A percentile compares a stretch with the other conserved stretches of the same genome.
Evolutionary conservation across 2,329 filamentous ascomycete genomes (phyloP).

Genomic region (Ceratocystiopsis minuta): DNA sequence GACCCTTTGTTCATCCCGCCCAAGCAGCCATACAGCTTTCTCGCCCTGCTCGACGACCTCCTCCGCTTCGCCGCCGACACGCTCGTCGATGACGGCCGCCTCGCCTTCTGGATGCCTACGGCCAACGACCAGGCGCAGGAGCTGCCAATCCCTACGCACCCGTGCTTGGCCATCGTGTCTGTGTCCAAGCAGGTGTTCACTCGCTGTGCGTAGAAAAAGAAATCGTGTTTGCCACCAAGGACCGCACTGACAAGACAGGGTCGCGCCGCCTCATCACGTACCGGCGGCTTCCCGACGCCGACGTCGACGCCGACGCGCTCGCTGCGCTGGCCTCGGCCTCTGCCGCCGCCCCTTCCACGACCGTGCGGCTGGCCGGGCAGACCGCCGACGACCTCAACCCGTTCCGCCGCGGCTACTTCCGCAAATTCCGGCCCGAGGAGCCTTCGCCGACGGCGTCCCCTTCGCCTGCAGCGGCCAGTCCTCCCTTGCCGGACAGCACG

Average conservation of each 20-base stretch:
- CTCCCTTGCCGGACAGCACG: no score
- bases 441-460: no score
- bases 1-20: constrained; percentile 58
- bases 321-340: constrained; percentile 12
- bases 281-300: constrained; percentile 43
- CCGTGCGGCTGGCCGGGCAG: constrained; percentile 19
- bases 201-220: no score
- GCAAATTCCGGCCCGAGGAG: constrained; percentile 24
- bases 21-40: constrained; percentile 82
- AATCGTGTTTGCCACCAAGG: no score
- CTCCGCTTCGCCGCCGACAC: constrained; percentile 61
- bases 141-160: constrained; percentile 59
- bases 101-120: constrained; percentile 97
- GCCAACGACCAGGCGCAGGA: constrained; percentile 63
- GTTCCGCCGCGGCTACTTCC: constrained; percentile 41
- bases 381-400: constrained; percentile 43
- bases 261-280: constrained; percentile 81
- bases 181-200: constrained; percentile 73
- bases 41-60: constrained; percentile 79
- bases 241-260: constrained; percentile 42
- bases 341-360: constrained; percentile 11
- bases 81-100: constrained; percentile 58
- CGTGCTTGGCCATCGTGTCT: constrained; percentile 51
- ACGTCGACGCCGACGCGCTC: constrained; percentile 29
- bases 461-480: neutral